Evolutionary conservation across 768 basidiomycete genomes (phyloP).

Genomic region (Pholiota microspora): DNA sequence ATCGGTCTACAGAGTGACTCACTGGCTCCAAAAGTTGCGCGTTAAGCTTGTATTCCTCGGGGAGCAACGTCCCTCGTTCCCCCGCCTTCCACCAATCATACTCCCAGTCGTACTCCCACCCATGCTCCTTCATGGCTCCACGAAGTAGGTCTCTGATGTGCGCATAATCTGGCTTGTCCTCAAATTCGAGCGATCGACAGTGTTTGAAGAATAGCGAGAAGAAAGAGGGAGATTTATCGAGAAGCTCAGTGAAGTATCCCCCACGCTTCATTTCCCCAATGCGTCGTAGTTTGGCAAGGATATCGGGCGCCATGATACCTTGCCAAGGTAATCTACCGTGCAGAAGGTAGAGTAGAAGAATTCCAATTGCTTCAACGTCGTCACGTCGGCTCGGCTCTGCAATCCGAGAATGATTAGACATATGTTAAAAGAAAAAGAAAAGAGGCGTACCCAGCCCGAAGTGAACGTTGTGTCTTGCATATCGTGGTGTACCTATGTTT

Average conservation of each 20-base stretch:
- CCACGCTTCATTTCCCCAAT: neutral
- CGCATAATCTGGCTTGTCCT: slow-evolving; percentile 93
- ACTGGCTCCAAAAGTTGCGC: neutral
- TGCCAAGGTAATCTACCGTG: slow-evolving; percentile 96
- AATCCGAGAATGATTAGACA: neutral
- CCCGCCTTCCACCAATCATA: neutral
- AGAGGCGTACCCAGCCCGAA: neutral
- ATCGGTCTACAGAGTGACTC: neutral
- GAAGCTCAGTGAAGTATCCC: slow-evolving; percentile 34
- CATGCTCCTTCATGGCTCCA: neutral
- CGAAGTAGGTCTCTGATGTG: neutral
- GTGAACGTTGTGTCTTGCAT: neutral
- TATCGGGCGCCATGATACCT: slow-evolving; percentile 75
- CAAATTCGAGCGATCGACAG: slow-evolving; percentile 93
- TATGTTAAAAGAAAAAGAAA: neutral
- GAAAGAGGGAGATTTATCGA: slow-evolving; percentile 94
- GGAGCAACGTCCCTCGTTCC: neutral
- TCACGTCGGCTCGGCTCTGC: slow-evolving; percentile 70
- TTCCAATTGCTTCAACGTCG: slow-evolving; percentile 93
- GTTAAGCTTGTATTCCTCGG: neutral
- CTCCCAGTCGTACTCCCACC: neutral
- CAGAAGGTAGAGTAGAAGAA: slow-evolving; percentile 98
- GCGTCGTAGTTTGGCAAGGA: slow-evolving; percentile 31
- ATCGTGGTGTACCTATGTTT: slow-evolving; percentile 87
- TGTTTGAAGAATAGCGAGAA: slow-evolving; percentile 97